phyloP scores from a whole-genome alignment of 306 rosid species.

The Prosopis cineraria region DNA sequence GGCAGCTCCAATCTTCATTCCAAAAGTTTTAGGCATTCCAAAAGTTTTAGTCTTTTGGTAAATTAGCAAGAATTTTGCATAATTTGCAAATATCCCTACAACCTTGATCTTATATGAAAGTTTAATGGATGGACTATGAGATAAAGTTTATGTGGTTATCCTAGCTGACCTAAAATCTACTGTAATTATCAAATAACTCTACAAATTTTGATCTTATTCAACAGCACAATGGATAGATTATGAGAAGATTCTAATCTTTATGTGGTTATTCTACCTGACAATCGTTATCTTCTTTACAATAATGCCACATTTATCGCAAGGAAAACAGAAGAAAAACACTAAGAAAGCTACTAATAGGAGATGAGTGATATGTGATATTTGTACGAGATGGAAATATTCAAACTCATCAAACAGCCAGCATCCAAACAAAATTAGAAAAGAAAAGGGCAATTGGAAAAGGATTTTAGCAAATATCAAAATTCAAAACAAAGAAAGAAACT shows the following conservation, averaged over 20 bases:
- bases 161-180: background rate
- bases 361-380: background rate
- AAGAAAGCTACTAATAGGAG: background rate
- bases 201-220: background rate
- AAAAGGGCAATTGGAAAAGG: background rate
- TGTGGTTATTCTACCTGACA: background rate
- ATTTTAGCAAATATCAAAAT: background rate
- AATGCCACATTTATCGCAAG: background rate
- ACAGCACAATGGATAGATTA: background rate
- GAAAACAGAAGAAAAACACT: background rate
- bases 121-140: background rate
- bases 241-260: background rate
- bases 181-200: background rate
- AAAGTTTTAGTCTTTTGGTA: background rate
- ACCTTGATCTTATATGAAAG: background rate
- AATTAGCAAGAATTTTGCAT: background rate
- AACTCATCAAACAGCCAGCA: background rate
- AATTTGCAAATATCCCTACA: background rate
- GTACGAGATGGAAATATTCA: background rate
- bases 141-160: too few species aligned
- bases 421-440: background rate
- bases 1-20: background rate
- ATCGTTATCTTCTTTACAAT: slow-evolving; percentile 4
- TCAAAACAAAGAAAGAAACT: background rate
- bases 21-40: background rate